Evolutionary conservation across 345 rosid species (phyloP).

Genomic region (Iberis pinnata): DNA sequence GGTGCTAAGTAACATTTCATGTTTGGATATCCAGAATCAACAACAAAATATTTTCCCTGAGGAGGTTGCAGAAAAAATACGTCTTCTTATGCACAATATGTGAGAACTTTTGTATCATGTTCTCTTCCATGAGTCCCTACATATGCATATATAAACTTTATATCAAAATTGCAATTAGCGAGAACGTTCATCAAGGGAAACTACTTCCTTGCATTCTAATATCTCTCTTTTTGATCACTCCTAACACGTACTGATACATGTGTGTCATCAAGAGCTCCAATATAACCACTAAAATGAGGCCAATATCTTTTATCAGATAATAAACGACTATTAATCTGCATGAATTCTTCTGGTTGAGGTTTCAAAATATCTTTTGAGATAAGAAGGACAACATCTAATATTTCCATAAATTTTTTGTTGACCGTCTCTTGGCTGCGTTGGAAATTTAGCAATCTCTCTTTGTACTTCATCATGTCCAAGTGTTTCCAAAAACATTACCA

Average conservation of each 20-base stretch:
- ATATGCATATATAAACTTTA: too few relatives aligned
- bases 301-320: neutral
- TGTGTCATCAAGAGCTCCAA: conserved; percentile 3
- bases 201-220: conserved; percentile 1
- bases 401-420: too few relatives aligned
- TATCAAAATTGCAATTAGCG: conserved; percentile 4
- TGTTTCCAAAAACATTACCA: too few relatives aligned
- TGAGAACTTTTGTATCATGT: conserved; percentile 12
- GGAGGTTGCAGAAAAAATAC: neutral
- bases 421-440: too few relatives aligned
- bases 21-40: conserved; percentile 5
- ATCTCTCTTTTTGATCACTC: neutral
- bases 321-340: neutral
- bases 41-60: neutral
- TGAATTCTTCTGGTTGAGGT: too few relatives aligned
- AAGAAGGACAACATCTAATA: too few relatives aligned
- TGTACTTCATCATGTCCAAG: too few relatives aligned
- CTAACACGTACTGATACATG: conserved; percentile 1
- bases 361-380: too few relatives aligned
- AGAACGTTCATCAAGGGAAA: neutral
- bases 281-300: neutral
- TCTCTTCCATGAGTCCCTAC: neutral
- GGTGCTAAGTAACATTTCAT: neutral
- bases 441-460: too few relatives aligned
- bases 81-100: neutral